A percentile compares a stretch with the other conserved stretches of the same genome.
Evolutionary conservation across 371 early-diverging fungal species (phyloP).

Genomic region (Parasitella parasitica): DNA sequence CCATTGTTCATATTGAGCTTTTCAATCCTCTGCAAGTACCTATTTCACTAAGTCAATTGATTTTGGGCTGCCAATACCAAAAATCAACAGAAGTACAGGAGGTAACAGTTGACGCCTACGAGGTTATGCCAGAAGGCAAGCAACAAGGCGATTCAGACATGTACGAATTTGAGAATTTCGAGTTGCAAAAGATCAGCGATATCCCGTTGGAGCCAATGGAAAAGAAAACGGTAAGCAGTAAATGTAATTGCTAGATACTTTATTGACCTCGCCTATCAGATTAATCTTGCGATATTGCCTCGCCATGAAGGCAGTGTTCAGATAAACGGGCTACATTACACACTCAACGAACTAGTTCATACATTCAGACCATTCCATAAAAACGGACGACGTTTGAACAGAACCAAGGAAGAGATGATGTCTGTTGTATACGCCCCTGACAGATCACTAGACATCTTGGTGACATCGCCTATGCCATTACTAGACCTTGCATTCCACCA

Average conservation of each 20-base stretch:
- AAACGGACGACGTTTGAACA: constrained; percentile 74
- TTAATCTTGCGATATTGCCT: constrained; percentile 73
- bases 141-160: constrained; percentile 12
- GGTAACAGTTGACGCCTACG: not conserved
- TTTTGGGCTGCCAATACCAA: constrained; percentile 60
- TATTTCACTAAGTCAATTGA: constrained; percentile 58
- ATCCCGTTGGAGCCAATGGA: constrained; percentile 57
- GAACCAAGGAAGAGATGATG: constrained; percentile 65
- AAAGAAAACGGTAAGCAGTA: constrained; percentile 38
- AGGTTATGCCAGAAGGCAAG: constrained; percentile 32
- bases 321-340: constrained; percentile 77
- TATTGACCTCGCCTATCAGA: constrained; percentile 30
- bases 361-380: constrained; percentile 67
- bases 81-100: constrained; percentile 33
- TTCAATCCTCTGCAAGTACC: constrained; percentile 67
- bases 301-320: constrained; percentile 72
- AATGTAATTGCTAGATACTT: not conserved
- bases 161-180: constrained; percentile 46
- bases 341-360: constrained; percentile 75
- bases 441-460: constrained; percentile 67
- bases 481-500: constrained; percentile 73
- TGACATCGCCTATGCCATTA: constrained; percentile 84
- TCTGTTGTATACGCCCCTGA: constrained; percentile 67
- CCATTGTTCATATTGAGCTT: constrained; percentile 62
- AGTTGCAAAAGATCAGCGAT: constrained; percentile 52